These are phyloP conservation scores for Proliferodiscus dingleyae DNA, from an alignment of 2,329 filamentous ascomycete species.

Conservation along the genomic window DNA sequence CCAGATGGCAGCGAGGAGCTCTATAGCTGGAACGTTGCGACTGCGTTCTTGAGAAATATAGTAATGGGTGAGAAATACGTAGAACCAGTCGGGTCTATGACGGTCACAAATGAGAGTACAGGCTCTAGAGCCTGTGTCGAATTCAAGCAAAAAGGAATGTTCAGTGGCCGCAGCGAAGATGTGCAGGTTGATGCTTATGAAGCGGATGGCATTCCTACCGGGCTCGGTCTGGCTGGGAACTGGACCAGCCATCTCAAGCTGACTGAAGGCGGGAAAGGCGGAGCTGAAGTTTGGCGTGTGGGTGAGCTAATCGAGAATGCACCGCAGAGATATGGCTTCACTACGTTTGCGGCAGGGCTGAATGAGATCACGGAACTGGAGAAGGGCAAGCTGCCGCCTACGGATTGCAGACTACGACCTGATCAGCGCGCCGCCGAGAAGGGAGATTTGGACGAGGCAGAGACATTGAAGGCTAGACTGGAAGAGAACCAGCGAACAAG, in stretches of 20 bases:
- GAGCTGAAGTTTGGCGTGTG: conserved; percentile 71
- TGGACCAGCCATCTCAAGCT: conserved; percentile 76
- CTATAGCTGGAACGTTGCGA: conserved; percentile 85
- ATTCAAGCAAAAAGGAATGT: conserved; percentile 96
- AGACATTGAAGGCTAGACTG: conserved; percentile 73
- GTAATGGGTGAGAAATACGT: conserved; percentile 98
- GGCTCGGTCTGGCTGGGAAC: conserved; percentile 69
- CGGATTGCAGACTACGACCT: conserved; percentile 77
- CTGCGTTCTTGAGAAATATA: conserved; percentile 88
- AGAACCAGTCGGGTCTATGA: conserved; percentile 88
- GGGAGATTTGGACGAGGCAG: conserved; percentile 76
- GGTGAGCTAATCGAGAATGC: conserved; percentile 76
- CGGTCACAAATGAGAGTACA: conserved; percentile 75
- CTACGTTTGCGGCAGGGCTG: conserved; percentile 75
- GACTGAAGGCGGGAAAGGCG: conserved; percentile 57
- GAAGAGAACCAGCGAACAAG: conserved; percentile 81
- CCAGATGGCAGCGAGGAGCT: conserved; percentile 67
- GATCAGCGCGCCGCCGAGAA: conserved; percentile 84
- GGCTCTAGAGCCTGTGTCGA: conserved; percentile 81
- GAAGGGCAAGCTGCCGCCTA: conserved; percentile 66
- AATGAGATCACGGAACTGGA: conserved; percentile 87
- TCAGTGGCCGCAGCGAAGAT: conserved; percentile 89
- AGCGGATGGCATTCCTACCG: conserved; percentile 57
- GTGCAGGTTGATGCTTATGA: conserved; percentile 72
- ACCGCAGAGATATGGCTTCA: conserved; percentile 79